Evolutionary conservation across 768 basidiomycete genomes (phyloP), one percentile per base, ranked within the genome.

Genomic region (Russula sp.): DNA sequence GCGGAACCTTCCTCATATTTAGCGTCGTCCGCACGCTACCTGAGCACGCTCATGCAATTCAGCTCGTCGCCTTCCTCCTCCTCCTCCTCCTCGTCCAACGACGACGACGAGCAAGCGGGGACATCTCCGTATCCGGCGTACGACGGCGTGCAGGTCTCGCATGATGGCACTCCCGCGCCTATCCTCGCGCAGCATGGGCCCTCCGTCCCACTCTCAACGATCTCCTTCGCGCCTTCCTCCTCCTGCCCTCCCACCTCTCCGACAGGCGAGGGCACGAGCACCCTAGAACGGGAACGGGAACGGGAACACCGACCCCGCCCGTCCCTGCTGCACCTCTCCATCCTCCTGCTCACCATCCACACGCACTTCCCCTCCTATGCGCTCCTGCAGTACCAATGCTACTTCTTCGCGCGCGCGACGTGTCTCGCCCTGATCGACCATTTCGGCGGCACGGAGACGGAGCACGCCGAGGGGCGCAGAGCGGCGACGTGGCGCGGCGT

Each of bases 341-440:
- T 68, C 56, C 67, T 68, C 47, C 56, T 68, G 3, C 59, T 63
- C 11, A 55, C 59, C 32, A 62, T 68, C 52, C 67, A 53, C 49
- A 8, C 54, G 9, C 56, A 66, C 54, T 68, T 68, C 51, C 67
- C 67, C 4, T 52, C 57, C 10, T 68, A 68, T 8, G 65, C 49
- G n/a, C 65, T 68, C 27, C 61, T 68, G 18, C 50, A 55, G 37
- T 62, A 58, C 42, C 67, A 68, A n/a, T 68, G 67, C 56, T 68
- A 63, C 37, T 68, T 68, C 47, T 68, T 68, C 48, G 65, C 67
- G 14, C 62, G 67, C 42, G 61, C 57, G 50, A 61, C 57, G 16
- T 51, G 57, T 27, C 65, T 66, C 45, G 39, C 62, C 6, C 65
- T 68, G 20, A 8, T 56, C 34, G 56, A 52, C 27, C 50, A 63